These are phyloP conservation scores for Myxozyma lipomycoides DNA, from an alignment of 805 yeast genomes.

Conservation along the genomic window DNA sequence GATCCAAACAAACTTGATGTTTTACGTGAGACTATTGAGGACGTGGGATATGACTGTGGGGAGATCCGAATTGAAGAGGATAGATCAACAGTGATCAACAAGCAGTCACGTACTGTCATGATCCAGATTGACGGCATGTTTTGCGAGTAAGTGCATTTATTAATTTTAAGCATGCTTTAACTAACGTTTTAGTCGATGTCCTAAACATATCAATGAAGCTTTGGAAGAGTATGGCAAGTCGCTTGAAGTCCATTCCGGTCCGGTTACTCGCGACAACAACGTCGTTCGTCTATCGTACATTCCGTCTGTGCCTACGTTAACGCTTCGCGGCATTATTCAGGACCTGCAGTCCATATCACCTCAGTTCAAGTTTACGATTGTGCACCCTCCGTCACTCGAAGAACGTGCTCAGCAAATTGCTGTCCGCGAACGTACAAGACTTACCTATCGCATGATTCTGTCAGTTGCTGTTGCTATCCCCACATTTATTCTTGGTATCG, in stretches of 20 bases:
- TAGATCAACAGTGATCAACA: conserved; percentile 47
- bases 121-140: conserved; percentile 61
- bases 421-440: conserved; percentile 44
- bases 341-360: conserved; percentile 47
- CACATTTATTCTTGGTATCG: conserved; percentile 63
- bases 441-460: conserved; percentile 47
- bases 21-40: conserved; percentile 54
- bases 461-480: conserved; percentile 58
- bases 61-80: conserved; percentile 44
- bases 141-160: conserved; percentile 43
- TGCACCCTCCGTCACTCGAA: conserved; percentile 56
- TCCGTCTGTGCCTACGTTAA: conserved; percentile 52
- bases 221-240: conserved; percentile 54
- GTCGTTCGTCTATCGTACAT: conserved; percentile 60
- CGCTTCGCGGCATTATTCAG: conserved; percentile 53
- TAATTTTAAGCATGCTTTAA: neutral
- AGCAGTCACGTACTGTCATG: conserved; percentile 53
- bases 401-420: conserved; percentile 56
- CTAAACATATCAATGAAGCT: conserved; percentile 49
- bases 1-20: conserved; percentile 39
- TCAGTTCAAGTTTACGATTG: conserved; percentile 50
- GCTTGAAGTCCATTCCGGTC: conserved; percentile 50
- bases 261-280: conserved; percentile 54
- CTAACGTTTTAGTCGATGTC: conserved; percentile 47
- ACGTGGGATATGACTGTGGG: conserved; percentile 62